Base-by-base conservation (phyloP, 495 filamentous ascomycete species). In the Aspergillus affinis region DNA sequence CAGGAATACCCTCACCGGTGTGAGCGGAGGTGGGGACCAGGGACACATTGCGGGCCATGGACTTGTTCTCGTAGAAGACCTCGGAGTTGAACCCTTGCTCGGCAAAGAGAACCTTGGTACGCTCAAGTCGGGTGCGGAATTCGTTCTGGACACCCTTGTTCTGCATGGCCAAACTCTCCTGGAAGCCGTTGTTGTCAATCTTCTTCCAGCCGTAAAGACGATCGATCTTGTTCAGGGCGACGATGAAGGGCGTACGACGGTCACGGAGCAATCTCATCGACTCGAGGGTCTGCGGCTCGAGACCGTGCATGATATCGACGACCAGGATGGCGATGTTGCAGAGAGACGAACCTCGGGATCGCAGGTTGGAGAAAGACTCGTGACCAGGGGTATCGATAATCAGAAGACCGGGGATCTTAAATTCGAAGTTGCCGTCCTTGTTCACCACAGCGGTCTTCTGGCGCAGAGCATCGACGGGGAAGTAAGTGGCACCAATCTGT, bases 271-370 rank as follows among this genome's bases (percentile, higher is more conserved):
- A 76, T 60, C 86, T 88, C 90, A 99, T 97, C 8, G 95, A 98
- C 74, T 99, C 95, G 7, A 98, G 83, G 23, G 95, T 99, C 73
- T 99, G 95, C 17, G 92, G 95, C 74, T 99, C 95, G 51, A 99
- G 85, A 69, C 95, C 95, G 82, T 99, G 95, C 95, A 99, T 99
- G 69, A 99, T 99, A 82, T 99, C 95, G 63, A 99, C 93, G 21
- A 99, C 95, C 60, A 99, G 80, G 71, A 99, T 99, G 68, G 95
- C 95, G 76, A 99, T 98, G 79, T 99, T 99, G 75, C 95, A 99
- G 53, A 99, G 87, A 50, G 92, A 97, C 45, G 93, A 97, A 74
- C 95, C 95, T 77, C 95, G 84, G 58, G 92, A 97, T 58, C 95
- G 90, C 60, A 99, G 74, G 78, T 99, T 99, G 56, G 93, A 95